Percentiles rank a stretch among this genome's conserved stretches.
Conservation (phyloP, 2,329 filamentous ascomycete species). For the Botrytis aclada region DNA sequence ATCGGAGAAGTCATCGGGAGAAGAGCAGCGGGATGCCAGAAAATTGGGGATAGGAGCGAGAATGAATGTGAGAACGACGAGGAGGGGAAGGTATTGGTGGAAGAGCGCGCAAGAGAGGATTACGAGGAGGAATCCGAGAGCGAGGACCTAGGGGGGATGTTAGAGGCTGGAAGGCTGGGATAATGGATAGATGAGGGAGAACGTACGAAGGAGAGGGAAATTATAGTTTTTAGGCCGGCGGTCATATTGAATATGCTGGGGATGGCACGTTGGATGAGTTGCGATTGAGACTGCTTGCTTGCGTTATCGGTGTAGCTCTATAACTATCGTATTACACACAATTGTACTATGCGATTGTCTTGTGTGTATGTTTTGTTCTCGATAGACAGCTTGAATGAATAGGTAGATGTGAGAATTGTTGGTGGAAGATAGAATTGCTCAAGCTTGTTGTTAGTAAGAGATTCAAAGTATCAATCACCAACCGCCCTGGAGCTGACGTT, state of each 20-base stretch:
- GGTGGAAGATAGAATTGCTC: not conserved
- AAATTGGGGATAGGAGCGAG: slow-evolving; percentile 94
- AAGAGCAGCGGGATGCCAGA: slow-evolving; percentile 84
- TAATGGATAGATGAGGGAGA: not conserved
- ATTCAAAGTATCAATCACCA: not conserved
- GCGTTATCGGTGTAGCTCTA: not conserved
- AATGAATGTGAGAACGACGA: slow-evolving; percentile 94
- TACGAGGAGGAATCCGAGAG: slow-evolving; percentile 96
- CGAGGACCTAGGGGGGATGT: slow-evolving; percentile 64
- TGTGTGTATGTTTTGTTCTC: not conserved
- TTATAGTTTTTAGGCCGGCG: slow-evolving; percentile 98
- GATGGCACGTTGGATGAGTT: slow-evolving; percentile 3
- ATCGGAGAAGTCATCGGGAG: slow-evolving; percentile 85
- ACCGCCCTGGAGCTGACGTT: slow-evolving; percentile 13
- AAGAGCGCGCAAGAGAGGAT: slow-evolving; percentile 96
- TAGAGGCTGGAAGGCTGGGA: not conserved
- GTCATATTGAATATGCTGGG: slow-evolving; percentile 45
- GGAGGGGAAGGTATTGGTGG: slow-evolving; percentile 89
- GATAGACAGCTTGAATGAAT: not conserved
- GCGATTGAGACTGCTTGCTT: not conserved
- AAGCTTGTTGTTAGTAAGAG: not conserved
- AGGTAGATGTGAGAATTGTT: not conserved
- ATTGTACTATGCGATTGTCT: not conserved
- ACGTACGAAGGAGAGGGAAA: slow-evolving; percentile 90
- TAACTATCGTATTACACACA: not conserved